Conservation (phyloP, 2,329 filamentous ascomycete genomes). For the Claviceps fusiformis region DNA sequence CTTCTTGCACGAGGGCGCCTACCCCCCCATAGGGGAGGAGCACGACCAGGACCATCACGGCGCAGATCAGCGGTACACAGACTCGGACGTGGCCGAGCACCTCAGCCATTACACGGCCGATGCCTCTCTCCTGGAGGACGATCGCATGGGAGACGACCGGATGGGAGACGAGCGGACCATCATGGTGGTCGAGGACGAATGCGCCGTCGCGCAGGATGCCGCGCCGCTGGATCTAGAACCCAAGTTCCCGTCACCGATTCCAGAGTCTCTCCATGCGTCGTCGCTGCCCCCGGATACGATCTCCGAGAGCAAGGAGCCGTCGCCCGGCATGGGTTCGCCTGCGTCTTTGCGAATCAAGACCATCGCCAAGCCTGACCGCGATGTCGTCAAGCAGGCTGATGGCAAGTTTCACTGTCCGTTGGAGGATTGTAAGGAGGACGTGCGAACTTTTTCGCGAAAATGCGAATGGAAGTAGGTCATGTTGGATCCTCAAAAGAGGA, state of each 20-base stretch:
- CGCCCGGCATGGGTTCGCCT: conserved; percentile 19
- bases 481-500: too few relatives aligned
- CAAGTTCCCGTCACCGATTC: conserved; percentile 22
- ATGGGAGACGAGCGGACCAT: conserved; percentile 10
- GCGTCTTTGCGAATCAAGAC: conserved; percentile 31
- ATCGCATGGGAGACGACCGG: conserved; percentile 7
- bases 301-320: conserved; percentile 21
- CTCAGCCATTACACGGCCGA: conserved; percentile 30
- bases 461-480: conserved; percentile 84
- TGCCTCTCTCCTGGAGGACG: conserved; percentile 10
- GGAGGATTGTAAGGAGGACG: conserved; percentile 51
- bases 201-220: conserved; percentile 22
- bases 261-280: conserved; percentile 17
- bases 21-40: conserved; percentile 32
- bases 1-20: conserved; percentile 34
- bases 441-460: conserved; percentile 59
- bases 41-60: conserved; percentile 28
- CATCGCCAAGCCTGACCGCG: conserved; percentile 45
- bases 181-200: conserved; percentile 23
- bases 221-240: conserved; percentile 25
- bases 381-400: conserved; percentile 47
- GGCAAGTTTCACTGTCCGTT: conserved; percentile 69
- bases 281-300: conserved; percentile 19
- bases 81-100: conserved; percentile 29
- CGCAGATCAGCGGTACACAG: conserved; percentile 27